phyloP scores from a whole-genome alignment of 116 monocot genomes.

The Papilionanthe hybrid region DNA sequence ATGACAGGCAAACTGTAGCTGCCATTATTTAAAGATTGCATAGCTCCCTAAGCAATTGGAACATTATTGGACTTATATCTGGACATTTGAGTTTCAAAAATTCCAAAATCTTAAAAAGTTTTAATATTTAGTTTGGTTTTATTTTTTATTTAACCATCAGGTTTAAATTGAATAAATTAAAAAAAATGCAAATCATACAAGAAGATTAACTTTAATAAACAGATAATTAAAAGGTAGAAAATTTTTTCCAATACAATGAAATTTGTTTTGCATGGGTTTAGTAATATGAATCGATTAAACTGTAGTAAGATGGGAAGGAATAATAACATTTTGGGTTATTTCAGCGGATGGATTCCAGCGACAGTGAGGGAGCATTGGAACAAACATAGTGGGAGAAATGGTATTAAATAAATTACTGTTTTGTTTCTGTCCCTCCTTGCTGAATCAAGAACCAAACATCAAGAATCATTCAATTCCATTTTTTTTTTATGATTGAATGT shows the following conservation, averaged over 20 bases:
- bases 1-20: conserved; percentile 16
- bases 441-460: background rate
- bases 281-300: too few relatives aligned
- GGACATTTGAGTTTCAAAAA: too few relatives aligned
- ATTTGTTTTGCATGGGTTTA: too few relatives aligned
- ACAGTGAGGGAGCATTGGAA: too few relatives aligned
- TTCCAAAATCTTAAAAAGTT: too few relatives aligned
- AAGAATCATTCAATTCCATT: conserved; percentile 9
- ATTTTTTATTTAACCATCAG: background rate
- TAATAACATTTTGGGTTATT: too few relatives aligned
- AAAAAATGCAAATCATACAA: background rate
- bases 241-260: too few relatives aligned
- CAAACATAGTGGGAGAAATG: conserved; percentile 7
- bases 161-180: background rate
- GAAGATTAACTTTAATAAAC: background rate
- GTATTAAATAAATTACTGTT: background rate
- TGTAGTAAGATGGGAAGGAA: too few relatives aligned
- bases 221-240: too few relatives aligned
- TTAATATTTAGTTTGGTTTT: background rate
- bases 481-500: too few relatives aligned
- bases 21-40: conserved; percentile 20
- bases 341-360: too few relatives aligned
- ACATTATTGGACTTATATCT: background rate
- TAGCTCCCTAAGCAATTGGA: conserved; percentile 3
- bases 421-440: conserved; percentile 1